Evolutionary conservation across 1,284 basidiomycete species (phyloP), one percentile per base, ranked within the genome.

Genomic region (Cryptococcus depauperatus): DNA sequence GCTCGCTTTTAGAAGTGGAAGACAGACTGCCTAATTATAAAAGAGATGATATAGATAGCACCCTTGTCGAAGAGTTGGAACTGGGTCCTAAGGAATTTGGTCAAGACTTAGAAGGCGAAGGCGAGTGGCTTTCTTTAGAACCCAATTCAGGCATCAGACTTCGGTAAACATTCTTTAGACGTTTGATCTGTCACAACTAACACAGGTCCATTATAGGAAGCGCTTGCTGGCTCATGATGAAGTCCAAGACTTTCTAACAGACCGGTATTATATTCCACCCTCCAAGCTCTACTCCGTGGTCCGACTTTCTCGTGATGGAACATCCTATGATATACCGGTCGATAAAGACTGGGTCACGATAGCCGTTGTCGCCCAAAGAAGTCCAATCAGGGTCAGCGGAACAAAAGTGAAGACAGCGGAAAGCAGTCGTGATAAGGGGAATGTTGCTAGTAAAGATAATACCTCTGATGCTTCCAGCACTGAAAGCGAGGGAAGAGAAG

Each of bases 321-420:
- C 83, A 45, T 82, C 82, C 13, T 92, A 90, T 67, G 88, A 95
- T 41, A 78, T 98, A 0, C 92, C 92, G 2, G 81, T 97, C 4
- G 79, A 81, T 5, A 85, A 86, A 2, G 93, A 97, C 68, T 97
- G 85, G 48, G 75, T 96, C 30, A 86, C 88, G 2, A 85, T 97
- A 39, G 88, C 86, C 4, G 89, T 96, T 55, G 86, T 90, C 0
- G 91, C 95, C 2, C 86, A 95, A 62, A 56, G 66, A 13, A 87
- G 85, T 64, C 83, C 86, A 65, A 78, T 72, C 44, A 53, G 54
- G 26, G 57, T 66, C 10, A 65, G 61, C 45, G 66, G 66, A 0
- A 58, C 54, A 3, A 61, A 58, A 26, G 38, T 19, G 16, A 46
- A 56, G 18, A 44, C 28, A 3, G 35, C 27, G 4, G 44, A 45